These are phyloP conservation scores for Cryptococcus sp. DNA, from an alignment of 1,284 basidiomycete species.

Conservation along the genomic window DNA sequence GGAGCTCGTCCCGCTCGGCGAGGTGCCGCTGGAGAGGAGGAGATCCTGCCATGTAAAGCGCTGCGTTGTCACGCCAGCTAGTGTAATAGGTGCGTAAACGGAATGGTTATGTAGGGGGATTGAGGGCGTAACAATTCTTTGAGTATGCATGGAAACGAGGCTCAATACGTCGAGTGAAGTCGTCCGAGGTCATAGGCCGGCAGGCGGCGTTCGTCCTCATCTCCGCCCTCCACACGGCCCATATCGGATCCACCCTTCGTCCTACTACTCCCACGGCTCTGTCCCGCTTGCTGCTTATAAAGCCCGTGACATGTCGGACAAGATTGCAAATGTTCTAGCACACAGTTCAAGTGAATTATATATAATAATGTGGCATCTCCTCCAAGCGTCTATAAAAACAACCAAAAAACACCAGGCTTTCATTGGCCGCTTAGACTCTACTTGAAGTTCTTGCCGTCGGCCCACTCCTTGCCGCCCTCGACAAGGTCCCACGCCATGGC, in stretches of 20 bases:
- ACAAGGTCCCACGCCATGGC: conserved; percentile 87
- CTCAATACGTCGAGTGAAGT: too few species aligned
- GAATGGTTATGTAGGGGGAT: too few species aligned
- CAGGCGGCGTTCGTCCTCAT: too few species aligned
- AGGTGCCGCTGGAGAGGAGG: conserved; percentile 3
- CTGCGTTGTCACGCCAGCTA: too few species aligned
- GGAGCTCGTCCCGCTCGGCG: conserved; percentile 3
- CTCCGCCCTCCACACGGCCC: too few species aligned
- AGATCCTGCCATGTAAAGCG: background rate
- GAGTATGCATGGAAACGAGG: background rate
- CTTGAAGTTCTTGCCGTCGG: conserved; percentile 53
- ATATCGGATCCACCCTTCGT: too few species aligned
- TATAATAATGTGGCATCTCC: too few species aligned
- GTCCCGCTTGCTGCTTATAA: background rate
- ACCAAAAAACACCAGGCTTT: background rate
- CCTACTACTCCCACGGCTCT: too few species aligned
- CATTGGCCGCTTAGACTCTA: conserved; percentile 19
- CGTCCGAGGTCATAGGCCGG: too few species aligned
- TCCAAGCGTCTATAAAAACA: conserved; percentile 1
- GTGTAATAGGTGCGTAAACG: too few species aligned
- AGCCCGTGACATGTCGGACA: background rate
- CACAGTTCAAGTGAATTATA: background rate
- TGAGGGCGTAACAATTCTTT: too few species aligned
- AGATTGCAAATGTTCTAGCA: background rate
- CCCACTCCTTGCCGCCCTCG: conserved; percentile 81